Evolutionary conservation across 179 eudicot species (phyloP), one percentile per base, ranked within the genome.

Genomic region (Corrigiola litoralis): DNA sequence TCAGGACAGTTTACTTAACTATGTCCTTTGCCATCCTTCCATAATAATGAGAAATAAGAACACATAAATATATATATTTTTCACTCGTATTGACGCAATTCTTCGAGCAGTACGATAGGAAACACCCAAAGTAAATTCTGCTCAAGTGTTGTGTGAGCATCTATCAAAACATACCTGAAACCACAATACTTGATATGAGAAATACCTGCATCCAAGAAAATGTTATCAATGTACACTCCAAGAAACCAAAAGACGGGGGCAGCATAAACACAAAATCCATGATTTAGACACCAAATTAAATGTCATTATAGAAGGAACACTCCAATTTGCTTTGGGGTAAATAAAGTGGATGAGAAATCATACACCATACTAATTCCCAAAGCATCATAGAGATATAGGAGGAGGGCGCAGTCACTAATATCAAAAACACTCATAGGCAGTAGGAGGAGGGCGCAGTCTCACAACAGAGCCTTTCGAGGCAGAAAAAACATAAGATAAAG

Each of bases 111-210:
- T n/a, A n/a, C n/a, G 44, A 28, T 28, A 44, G 5, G 6, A 32
- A 33, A 12, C n/a, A 17, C 29, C 40, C 28, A 11, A 2, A 0
- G 5, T 24, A 29, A 28, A 67, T n/a, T 24, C 50, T 20, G 62
- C 1, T 2, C 16, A 62, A 31, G 29, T 17, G 49, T 14, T 38
- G 58, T 28, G 47, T 46, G 33, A n/a, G 46, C 38, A 31, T 53
- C 52, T 6, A 55, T 27, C 0, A 40, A 12, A 65, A 79, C 85
- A 77, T 79, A 92, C 96, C 98, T 74, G 98, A 92, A 56, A 85
- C 75, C 62, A 84, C 68, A 70, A 92, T 59, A 69, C 98, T 83
- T 51, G 76, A 6, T 28, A 82, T 27, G 29, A 92, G 70, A 55
- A 87, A 67, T 54, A 84, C 94, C 98, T 92, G 96, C 82, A 78